Evolutionary conservation across 2,329 filamentous ascomycete species (phyloP), one percentile per base, ranked within the genome.

Genomic region (Xylariaceae sp.): DNA sequence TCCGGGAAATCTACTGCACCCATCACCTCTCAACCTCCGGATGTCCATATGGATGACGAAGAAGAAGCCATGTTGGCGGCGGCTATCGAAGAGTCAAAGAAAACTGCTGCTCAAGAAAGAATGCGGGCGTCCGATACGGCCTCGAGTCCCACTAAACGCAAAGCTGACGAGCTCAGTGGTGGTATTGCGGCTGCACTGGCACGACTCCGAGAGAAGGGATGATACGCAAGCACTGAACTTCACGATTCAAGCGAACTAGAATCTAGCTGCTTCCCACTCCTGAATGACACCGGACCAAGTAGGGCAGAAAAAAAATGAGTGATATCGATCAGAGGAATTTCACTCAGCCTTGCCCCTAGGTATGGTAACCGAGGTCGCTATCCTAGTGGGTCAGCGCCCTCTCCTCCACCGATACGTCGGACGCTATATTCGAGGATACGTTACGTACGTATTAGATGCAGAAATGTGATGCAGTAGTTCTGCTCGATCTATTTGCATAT

Each of bases 171-270:
- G 28, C 72, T 88, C 4, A 79, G 79, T 58, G 83, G 79, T 41
- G 85, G 86, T 2, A 74, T 89, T 43, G 84, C 85, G 41, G 84
- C 83, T 28, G 86, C 86, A 14, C 68, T 89, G 58, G 85, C 85
- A 6, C 86, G 76, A 62, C 71, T 89, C 21, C 76, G 85, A 53
- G 75, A 86, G 52, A 74, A 75, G 24, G 74, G 75, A 23, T 71
- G 59, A 69, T 52, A 7, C 11, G 23, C 23, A 39, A 29, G 1
- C 4, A 12, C 28, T 36, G 9, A 34, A 62, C 56, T 44, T 51
- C 56, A 36, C n/a, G 4, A 36, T 23, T 14, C 34, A 29, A 29
- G 41, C 26, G 14, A 39, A 44, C 31, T 8, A 48, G 36, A 11
- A 33, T 11, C 29, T 26, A 36, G n/a, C 24, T 8, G 23, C 2